Evolutionary conservation across 1,139 yeast species (phyloP).

Genomic region (Blastobotrys aristatus): DNA sequence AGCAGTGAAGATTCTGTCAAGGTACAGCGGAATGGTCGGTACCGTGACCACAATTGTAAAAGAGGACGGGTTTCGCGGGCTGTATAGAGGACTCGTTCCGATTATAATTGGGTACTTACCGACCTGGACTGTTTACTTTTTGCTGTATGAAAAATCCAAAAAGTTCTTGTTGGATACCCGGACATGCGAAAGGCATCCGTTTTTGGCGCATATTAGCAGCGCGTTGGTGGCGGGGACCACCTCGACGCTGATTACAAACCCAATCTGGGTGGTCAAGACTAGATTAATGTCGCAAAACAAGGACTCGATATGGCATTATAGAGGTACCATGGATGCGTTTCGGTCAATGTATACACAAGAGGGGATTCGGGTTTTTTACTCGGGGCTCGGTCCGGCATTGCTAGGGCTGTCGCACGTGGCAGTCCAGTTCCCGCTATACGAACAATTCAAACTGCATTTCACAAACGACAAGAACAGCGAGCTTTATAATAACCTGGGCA

Average conservation of each 20-base stretch:
- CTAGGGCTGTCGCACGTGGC: constrained; percentile 93
- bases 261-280: constrained; percentile 96
- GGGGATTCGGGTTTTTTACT: constrained; percentile 78
- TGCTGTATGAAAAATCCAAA: constrained; percentile 80
- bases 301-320: constrained; percentile 44
- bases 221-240: constrained; percentile 89
- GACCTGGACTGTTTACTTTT: constrained; percentile 94
- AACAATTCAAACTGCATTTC: constrained; percentile 58
- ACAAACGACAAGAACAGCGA: constrained; percentile 8
- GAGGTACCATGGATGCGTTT: constrained; percentile 81
- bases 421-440: constrained; percentile 95
- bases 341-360: constrained; percentile 70
- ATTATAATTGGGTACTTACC: constrained; percentile 92
- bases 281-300: constrained; percentile 74
- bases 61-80: constrained; percentile 79
- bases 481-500: constrained; percentile 35
- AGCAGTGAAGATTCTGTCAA: constrained; percentile 20
- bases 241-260: constrained; percentile 85
- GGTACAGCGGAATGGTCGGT: constrained; percentile 53
- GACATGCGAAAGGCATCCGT: constrained; percentile 7
- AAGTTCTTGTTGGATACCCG: constrained; percentile 21
- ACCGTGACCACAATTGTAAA: constrained; percentile 58
- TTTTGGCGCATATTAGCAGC: constrained; percentile 53
- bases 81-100: constrained; percentile 88
- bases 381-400: constrained; percentile 86